Evolutionary conservation across 768 basidiomycete genomes (phyloP).

Genomic region (Tephrocybe sp.): DNA sequence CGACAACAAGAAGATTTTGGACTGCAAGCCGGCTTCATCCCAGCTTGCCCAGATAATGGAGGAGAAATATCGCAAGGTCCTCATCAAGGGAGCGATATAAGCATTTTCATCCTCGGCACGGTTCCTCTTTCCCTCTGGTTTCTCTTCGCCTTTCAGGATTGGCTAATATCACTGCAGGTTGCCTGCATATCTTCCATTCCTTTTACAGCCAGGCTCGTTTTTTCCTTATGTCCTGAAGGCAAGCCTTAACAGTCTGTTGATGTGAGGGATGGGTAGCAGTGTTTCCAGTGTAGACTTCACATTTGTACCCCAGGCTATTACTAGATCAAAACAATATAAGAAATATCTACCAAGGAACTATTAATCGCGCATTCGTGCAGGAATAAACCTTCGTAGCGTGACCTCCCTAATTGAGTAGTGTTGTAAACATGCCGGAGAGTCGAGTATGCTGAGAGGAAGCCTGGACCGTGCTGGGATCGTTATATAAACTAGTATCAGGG

Average conservation of each 20-base stretch:
- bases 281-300: slow-evolving; percentile 4
- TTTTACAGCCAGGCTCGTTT: not conserved
- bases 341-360: not conserved
- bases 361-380: slow-evolving; percentile 89
- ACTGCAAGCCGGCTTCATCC: slow-evolving; percentile 62
- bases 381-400: slow-evolving; percentile 79
- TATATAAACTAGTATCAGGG: slow-evolving; percentile 85
- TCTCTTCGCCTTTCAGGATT: slow-evolving; percentile 14
- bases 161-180: slow-evolving; percentile 14
- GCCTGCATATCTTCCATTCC: slow-evolving; percentile 9
- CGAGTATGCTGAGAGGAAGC: slow-evolving; percentile 46
- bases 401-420: slow-evolving; percentile 86
- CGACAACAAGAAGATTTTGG: slow-evolving; percentile 63
- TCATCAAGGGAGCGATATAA: slow-evolving; percentile 91
- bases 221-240: slow-evolving; percentile 7
- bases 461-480: slow-evolving; percentile 81
- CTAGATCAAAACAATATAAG: slow-evolving; percentile 8
- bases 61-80: slow-evolving; percentile 81
- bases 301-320: slow-evolving; percentile 8
- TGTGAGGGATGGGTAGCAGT: not conserved
- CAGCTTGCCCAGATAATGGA: slow-evolving; percentile 66
- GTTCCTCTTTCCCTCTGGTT: slow-evolving; percentile 17
- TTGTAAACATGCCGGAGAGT: slow-evolving; percentile 70
- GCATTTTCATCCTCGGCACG: slow-evolving; percentile 7
- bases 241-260: slow-evolving; percentile 4